These are phyloP conservation scores for Alternaria alternata DNA, from an alignment of 2,329 filamentous ascomycete species.

Conservation along the genomic window DNA sequence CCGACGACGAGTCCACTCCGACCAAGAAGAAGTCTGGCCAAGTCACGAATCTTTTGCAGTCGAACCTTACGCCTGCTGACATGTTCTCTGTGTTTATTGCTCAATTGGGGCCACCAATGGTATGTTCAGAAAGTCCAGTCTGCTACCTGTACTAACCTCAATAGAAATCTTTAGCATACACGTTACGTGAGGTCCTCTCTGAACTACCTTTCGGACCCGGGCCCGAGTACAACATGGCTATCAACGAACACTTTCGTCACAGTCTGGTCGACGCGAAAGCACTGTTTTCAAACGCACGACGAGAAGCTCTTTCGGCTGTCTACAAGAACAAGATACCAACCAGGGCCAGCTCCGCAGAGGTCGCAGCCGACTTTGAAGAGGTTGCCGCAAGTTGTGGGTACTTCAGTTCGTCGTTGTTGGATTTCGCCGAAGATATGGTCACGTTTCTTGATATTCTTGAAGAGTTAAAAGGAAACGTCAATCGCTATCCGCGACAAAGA, in stretches of 20 bases:
- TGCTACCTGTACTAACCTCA: conserved; percentile 28
- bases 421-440: conserved; percentile 90
- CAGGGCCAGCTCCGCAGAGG: conserved; percentile 71
- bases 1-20: conserved; percentile 40
- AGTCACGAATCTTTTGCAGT: conserved; percentile 39
- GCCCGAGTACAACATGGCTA: conserved; percentile 71
- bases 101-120: conserved; percentile 88
- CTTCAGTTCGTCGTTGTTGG: conserved; percentile 90
- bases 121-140: conserved; percentile 33
- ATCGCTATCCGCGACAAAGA: conserved; percentile 67
- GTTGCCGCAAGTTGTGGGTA: conserved; percentile 97
- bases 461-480: conserved; percentile 77
- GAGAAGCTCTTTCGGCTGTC: conserved; percentile 77
- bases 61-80: conserved; percentile 69
- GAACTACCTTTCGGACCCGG: conserved; percentile 81
- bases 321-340: conserved; percentile 82
- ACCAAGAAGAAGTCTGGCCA: conserved; percentile 23
- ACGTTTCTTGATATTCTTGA: conserved; percentile 84
- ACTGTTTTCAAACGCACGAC: conserved; percentile 79
- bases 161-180: conserved; percentile 88
- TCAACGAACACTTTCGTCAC: conserved; percentile 80
- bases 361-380: conserved; percentile 94
- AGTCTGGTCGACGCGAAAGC: conserved; percentile 82
- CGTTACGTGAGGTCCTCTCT: conserved; percentile 84
- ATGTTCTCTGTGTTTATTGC: conserved; percentile 92